Percentiles rank a stretch among this genome's conserved stretches.
Conservation (phyloP, 305 asterid species). For the Fraxinus baroniana region DNA sequence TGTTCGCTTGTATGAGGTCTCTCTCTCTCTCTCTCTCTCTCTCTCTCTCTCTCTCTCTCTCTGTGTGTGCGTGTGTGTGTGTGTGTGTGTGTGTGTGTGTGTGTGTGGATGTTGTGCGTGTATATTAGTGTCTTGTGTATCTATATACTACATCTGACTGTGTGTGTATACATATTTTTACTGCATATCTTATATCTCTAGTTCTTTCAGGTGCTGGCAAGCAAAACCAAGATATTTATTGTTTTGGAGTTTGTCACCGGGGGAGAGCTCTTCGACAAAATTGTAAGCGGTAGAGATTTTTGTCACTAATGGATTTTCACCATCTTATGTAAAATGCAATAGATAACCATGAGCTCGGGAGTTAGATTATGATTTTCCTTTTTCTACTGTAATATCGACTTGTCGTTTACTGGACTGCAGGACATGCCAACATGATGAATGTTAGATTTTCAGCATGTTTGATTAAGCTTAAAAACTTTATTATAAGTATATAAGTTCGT, state of each 20-base stretch:
- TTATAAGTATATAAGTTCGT: background rate
- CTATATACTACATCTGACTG: background rate
- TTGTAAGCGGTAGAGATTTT: slow-evolving; percentile 36
- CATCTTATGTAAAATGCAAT: background rate
- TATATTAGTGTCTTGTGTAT: background rate
- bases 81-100: too few species aligned
- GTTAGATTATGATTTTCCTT: background rate
- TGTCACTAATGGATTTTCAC: slow-evolving; percentile 5
- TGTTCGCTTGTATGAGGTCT: slow-evolving; percentile 52
- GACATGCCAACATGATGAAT: background rate
- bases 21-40: slow-evolving; percentile 23
- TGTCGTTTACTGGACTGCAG: background rate
- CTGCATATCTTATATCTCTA: background rate
- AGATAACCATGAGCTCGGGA: slow-evolving; percentile 5
- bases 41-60: too few species aligned
- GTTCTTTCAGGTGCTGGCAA: slow-evolving; percentile 56
- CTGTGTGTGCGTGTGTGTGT: too few species aligned
- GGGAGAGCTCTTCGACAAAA: slow-evolving; percentile 66
- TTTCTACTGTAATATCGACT: background rate
- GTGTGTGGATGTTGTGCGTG: background rate
- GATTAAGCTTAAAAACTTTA: background rate
- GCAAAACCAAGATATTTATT: slow-evolving; percentile 63
- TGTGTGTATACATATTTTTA: background rate
- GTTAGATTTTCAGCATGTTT: background rate
- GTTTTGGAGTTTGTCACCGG: slow-evolving; percentile 64